phyloP scores from a whole-genome alignment of 345 rosid species.

The Boechera divaricarpa region DNA sequence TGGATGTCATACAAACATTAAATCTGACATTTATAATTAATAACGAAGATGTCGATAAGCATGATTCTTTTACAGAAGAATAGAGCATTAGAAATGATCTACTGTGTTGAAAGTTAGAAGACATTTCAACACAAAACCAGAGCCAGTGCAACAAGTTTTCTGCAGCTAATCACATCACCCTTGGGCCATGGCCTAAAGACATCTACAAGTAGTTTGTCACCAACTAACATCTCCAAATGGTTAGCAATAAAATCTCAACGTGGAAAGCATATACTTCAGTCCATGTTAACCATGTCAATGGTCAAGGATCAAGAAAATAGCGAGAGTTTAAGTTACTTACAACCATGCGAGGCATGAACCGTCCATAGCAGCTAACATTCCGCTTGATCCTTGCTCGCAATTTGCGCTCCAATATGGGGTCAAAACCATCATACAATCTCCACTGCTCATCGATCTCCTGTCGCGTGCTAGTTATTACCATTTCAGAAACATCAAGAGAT shows the following conservation, averaged over 20 bases:
- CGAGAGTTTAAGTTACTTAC: constrained; percentile 61
- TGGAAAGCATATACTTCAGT: constrained; percentile 11
- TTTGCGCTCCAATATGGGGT: constrained; percentile 89
- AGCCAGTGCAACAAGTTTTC: not conserved
- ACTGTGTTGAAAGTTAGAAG: constrained; percentile 12
- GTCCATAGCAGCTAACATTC: constrained; percentile 96
- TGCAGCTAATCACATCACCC: not conserved
- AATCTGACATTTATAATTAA: not conserved
- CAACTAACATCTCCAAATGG: not conserved
- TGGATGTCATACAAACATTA: not conserved
- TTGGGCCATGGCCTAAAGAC: not conserved
- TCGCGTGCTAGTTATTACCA: constrained; percentile 94
- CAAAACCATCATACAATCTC: constrained; percentile 99
- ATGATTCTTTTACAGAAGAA: not conserved
- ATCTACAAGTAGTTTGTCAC: constrained; percentile 7
- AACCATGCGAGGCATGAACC: constrained; percentile 94
- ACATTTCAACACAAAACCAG: not conserved
- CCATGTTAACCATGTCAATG: not conserved
- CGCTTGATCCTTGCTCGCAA: constrained; percentile 93
- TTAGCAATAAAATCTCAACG: not conserved
- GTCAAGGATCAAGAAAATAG: constrained; percentile 13
- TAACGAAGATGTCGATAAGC: not conserved
- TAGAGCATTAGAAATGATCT: not conserved
- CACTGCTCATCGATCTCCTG: constrained; percentile 98
- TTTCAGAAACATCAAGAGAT: constrained; percentile 89